Percentiles rank a stretch among this genome's conserved stretches.
These are phyloP conservation scores for carrot (Daucus carota) DNA, from an alignment of 129 eudicot genomes.

Conservation along the genomic window DNA sequence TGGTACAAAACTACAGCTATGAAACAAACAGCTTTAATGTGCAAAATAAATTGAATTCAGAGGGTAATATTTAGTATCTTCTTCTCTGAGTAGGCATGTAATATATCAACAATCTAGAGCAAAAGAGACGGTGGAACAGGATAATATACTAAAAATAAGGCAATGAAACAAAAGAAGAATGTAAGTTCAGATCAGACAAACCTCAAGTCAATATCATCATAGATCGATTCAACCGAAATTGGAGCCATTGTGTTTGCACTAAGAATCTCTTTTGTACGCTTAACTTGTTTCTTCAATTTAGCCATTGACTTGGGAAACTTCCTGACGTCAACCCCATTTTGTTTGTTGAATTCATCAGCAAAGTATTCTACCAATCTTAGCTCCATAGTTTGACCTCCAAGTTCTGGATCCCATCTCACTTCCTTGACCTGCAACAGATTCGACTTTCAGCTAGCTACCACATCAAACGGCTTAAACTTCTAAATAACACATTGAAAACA, in stretches of 20 bases:
- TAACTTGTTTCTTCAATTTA: slow-evolving; percentile 92
- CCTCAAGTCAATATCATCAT: slow-evolving; percentile 98
- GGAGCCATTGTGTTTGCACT: slow-evolving; percentile 98
- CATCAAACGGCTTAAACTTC: not conserved
- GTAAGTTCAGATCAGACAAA: slow-evolving; percentile 14
- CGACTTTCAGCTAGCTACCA: slow-evolving; percentile 14
- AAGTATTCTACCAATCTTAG: slow-evolving; percentile 87
- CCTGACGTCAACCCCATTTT: slow-evolving; percentile 83
- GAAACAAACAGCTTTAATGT: too few relatives aligned
- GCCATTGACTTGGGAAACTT: slow-evolving; percentile 95
- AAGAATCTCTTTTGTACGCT: slow-evolving; percentile 97
- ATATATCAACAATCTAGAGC: not conserved
- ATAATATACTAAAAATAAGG: not conserved
- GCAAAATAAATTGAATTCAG: not conserved
- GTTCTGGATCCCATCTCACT: slow-evolving; percentile 85
- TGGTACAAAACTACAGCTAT: not conserved
- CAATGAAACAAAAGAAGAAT: slow-evolving; percentile 5
- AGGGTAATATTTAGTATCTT: not conserved
- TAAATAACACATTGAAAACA: not conserved
- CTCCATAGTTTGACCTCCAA: slow-evolving; percentile 95
- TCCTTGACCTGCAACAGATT: slow-evolving; percentile 68
- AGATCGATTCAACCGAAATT: slow-evolving; percentile 86
- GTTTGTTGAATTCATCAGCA: slow-evolving; percentile 88
- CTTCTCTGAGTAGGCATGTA: not conserved
- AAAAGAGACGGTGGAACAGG: not conserved